Percentiles rank a stretch among this genome's conserved stretches.
These are phyloP conservation scores for Malania oleifera DNA, from an alignment of 164 flowering plant species.

Conservation along the genomic window DNA sequence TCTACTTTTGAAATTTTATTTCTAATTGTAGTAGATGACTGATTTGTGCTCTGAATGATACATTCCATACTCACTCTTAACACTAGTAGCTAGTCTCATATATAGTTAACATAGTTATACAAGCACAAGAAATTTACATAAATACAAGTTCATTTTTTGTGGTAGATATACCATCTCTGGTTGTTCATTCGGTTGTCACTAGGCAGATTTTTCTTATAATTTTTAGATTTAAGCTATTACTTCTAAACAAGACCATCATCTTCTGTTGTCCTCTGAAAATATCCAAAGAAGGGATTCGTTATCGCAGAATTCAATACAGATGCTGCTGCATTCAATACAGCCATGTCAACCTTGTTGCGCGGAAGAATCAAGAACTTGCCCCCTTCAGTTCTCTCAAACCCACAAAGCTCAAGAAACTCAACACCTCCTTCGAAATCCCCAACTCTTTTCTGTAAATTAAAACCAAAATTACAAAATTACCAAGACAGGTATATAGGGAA, in stretches of 20 bases:
- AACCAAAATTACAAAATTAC: background rate
- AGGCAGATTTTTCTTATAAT: background rate
- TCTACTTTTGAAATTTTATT: too few relatives aligned
- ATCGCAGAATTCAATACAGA: slow-evolving; percentile 35
- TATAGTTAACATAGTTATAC: too few relatives aligned
- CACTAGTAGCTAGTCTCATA: too few relatives aligned
- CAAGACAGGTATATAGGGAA: too few relatives aligned
- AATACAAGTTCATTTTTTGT: too few relatives aligned
- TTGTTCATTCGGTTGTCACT: slow-evolving; percentile 8
- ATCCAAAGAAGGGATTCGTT: slow-evolving; percentile 53
- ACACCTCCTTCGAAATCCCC: slow-evolving; percentile 67
- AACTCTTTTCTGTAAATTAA: slow-evolving; percentile 56
- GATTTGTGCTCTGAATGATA: too few relatives aligned
- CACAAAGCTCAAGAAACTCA: slow-evolving; percentile 83
- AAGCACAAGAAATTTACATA: too few relatives aligned
- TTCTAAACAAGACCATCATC: slow-evolving; percentile 19
- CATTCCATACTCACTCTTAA: too few relatives aligned
- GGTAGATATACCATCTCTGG: slow-evolving; percentile 9
- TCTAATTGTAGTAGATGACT: too few relatives aligned
- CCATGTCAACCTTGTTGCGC: slow-evolving; percentile 55
- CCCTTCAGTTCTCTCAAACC: slow-evolving; percentile 61
- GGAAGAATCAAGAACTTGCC: slow-evolving; percentile 58
- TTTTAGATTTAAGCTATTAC: background rate
- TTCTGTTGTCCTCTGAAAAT: slow-evolving; percentile 12
- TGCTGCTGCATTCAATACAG: slow-evolving; percentile 43